Evolutionary conservation across 1,284 basidiomycete species (phyloP).

Genomic region (Ceratobasidium sp.): DNA sequence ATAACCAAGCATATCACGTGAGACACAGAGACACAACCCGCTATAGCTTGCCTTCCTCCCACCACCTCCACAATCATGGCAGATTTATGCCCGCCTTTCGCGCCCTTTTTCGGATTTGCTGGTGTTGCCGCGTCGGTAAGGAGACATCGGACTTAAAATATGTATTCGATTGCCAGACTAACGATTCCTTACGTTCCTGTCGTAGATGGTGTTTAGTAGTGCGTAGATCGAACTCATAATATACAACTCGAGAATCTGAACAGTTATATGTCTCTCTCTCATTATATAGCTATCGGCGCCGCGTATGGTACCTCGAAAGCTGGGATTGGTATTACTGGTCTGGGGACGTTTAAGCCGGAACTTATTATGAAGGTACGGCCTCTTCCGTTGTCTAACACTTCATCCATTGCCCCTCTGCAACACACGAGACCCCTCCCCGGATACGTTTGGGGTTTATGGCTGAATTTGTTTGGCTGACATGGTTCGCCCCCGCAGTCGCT

Average conservation of each 20-base stretch:
- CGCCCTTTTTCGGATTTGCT: conserved; percentile 88
- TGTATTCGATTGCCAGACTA: conserved; percentile 2
- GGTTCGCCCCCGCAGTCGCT: conserved; percentile 70
- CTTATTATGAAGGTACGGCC: conserved; percentile 93
- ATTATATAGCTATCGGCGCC: conserved; percentile 79
- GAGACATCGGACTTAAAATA: conserved; percentile 47
- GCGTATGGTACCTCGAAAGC: conserved; percentile 98
- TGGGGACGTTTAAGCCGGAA: conserved; percentile 95
- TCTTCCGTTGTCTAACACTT: conserved; percentile 19
- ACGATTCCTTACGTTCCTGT: neutral
- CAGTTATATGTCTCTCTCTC: too few species aligned
- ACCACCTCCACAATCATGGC: conserved; percentile 40
- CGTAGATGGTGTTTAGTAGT: conserved; percentile 91
- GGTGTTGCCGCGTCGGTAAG: conserved; percentile 85
- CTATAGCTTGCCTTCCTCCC: neutral
- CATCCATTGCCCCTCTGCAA: conserved; percentile 17
- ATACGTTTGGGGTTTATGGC: conserved; percentile 2
- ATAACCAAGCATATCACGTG: conserved; percentile 15
- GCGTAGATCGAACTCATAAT: conserved; percentile 53
- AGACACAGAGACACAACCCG: conserved; percentile 23
- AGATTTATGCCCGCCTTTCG: conserved; percentile 77
- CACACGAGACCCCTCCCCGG: neutral
- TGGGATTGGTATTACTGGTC: conserved; percentile 96
- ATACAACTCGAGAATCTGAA: conserved; percentile 1
- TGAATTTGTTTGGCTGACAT: neutral